Evolutionary conservation across 306 rosid species (phyloP).

Genomic region (Quercus suber): DNA sequence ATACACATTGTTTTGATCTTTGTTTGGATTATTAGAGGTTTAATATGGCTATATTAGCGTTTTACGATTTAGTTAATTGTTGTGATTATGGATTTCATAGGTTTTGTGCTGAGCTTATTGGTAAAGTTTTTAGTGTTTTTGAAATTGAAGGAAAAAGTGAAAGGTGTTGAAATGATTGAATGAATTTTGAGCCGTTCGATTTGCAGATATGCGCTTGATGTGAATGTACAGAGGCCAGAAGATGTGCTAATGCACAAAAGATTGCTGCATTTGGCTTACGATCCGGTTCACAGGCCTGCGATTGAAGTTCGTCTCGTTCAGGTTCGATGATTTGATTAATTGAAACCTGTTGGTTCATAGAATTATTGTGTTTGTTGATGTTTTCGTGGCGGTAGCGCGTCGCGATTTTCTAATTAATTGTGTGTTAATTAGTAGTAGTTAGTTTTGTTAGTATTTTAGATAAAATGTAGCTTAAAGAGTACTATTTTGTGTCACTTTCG

Average conservation of each 20-base stretch:
- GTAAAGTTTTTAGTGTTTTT: conserved; percentile 5
- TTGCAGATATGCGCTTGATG: conserved; percentile 89
- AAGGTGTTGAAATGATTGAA: neutral
- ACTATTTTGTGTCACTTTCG: neutral
- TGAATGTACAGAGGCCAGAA: conserved; percentile 92
- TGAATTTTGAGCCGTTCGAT: conserved; percentile 22
- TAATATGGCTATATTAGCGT: neutral
- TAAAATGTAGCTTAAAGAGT: neutral
- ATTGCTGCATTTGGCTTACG: conserved; percentile 76
- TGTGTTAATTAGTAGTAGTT: neutral
- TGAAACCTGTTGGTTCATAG: neutral
- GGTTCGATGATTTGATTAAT: conserved; percentile 39
- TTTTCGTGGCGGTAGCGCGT: neutral
- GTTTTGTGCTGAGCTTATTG: neutral
- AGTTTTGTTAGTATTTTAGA: neutral
- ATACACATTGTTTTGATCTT: neutral
- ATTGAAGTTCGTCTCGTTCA: conserved; percentile 96
- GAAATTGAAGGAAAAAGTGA: neutral
- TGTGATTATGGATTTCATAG: neutral
- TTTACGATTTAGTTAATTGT: neutral
- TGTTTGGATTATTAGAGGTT: neutral
- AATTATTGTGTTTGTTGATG: conserved; percentile 7
- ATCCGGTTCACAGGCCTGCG: conserved; percentile 86
- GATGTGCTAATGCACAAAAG: conserved; percentile 97
- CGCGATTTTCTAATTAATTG: neutral